Base-by-base conservation (phyloP, 352 stramenopile species). In the Phytophthora hybrid region DNA sequence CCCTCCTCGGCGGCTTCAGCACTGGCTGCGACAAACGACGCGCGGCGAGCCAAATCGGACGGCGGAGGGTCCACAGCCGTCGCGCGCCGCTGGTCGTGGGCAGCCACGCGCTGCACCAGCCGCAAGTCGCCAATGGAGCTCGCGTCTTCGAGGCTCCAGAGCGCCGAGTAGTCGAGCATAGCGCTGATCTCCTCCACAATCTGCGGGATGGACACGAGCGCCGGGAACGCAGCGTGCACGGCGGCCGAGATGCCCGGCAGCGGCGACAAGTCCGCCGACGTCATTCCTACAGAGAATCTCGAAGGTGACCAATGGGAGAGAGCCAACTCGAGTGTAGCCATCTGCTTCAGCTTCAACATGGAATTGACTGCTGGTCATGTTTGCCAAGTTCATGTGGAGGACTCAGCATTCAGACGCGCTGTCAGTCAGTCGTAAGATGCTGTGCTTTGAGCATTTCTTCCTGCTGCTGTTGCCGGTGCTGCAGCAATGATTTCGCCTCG, bases 121-220 rank as follows among this genome's bases (percentile, higher is more conserved):
- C 34, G 57, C 37, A 82, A 26, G 37, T 74, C 39, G n/a, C 73
- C 76, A 9, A 63, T 69, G 11, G 73, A 61, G 49, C 73, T 78
- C 46, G 76, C 76, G 10, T 72, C 49, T 51, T 73, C 72, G 18
- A 82, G 63, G 14, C 54, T 78, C 72, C 68, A 82, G 23, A 70
- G 47, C 18, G 44, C 46, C 8, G 76, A 77, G 59, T 69, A 77
- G 72, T 82, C 76, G 21, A 80, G 59, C 26, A 73, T 55, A 4
- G 46, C 18, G 46, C 69, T 73, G 59, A 82, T 66, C 1, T 61
- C 39, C 11, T 63, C 63, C 18, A 78, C 51, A 2, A 82, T 9
- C 53, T 82, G 76, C 39, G 76, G 76, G 14, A 79, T 70, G n/a
- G 68, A 67, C 5, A 29, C 29, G 51, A 82, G 57, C 41, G 63